Percentiles rank a stretch among this genome's conserved stretches.
phyloP scores from a whole-genome alignment of 371 early-diverging fungal species.

The Syncephalastrum sp. region DNA sequence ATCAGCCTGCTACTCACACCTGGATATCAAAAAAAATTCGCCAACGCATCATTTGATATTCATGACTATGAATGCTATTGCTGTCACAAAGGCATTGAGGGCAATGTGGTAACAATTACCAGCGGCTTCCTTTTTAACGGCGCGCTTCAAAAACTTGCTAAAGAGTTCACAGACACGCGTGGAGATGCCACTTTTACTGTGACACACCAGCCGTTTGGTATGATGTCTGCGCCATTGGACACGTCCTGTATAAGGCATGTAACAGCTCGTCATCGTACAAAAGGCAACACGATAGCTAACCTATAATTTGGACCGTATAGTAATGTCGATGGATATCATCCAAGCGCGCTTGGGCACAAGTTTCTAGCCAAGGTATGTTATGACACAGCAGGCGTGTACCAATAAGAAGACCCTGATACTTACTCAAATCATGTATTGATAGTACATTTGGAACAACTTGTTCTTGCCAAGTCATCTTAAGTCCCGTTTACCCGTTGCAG shows the following conservation, averaged over 20 bases:
- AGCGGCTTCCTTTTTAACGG: too few relatives aligned
- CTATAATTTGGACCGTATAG: conserved; percentile 10
- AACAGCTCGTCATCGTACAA: too few relatives aligned
- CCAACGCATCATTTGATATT: conserved; percentile 15
- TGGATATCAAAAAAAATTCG: conserved; percentile 28
- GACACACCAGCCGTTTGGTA: conserved; percentile 23
- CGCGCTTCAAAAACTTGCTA: too few relatives aligned
- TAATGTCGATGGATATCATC: conserved; percentile 10
- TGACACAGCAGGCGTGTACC: background rate
- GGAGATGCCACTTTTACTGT: conserved; percentile 16
- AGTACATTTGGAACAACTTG: conserved; percentile 10
- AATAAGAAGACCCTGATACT: conserved; percentile 5
- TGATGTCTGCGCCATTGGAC: background rate
- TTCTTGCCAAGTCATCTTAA: conserved; percentile 10
- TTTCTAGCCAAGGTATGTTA: conserved; percentile 30
- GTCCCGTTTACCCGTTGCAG: background rate
- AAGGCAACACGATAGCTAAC: too few relatives aligned
- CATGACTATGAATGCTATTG: conserved; percentile 33
- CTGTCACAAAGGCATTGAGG: conserved; percentile 8
- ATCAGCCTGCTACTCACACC: conserved; percentile 5
- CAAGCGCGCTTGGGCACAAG: conserved; percentile 18
- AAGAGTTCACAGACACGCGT: too few relatives aligned
- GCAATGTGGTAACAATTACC: too few relatives aligned
- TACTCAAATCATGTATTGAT: too few relatives aligned
- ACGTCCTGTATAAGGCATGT: too few relatives aligned